Conservation (phyloP, 1,284 basidiomycete genomes). For the Leccinum angustisporum region DNA sequence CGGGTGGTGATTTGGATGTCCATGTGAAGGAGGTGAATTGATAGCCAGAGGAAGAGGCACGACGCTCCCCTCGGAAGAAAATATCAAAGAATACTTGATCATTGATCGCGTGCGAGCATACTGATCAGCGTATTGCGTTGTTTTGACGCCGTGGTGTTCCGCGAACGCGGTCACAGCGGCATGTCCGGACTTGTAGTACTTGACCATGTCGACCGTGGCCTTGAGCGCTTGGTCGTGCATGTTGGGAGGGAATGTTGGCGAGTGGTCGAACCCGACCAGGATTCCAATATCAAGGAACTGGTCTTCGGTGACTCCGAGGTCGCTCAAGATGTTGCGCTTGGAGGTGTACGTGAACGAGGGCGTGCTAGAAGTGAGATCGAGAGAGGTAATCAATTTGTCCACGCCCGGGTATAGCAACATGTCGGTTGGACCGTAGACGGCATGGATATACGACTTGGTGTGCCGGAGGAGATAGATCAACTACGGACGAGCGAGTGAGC, state of each 20-base stretch:
- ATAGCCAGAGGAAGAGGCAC: constrained; percentile 85
- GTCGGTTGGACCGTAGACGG: constrained; percentile 90
- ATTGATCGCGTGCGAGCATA: constrained; percentile 91
- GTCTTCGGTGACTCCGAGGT: constrained; percentile 80
- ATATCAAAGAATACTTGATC: constrained; percentile 86
- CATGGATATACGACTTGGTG: constrained; percentile 91
- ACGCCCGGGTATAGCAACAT: constrained; percentile 87
- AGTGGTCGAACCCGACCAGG: constrained; percentile 88
- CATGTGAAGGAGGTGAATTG: constrained; percentile 47
- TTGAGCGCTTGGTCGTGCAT: constrained; percentile 80
- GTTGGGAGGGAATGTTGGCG: constrained; percentile 83
- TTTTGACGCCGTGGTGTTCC: constrained; percentile 77
- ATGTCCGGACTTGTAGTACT: constrained; percentile 85
- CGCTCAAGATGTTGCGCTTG: constrained; percentile 75
- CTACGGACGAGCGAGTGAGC: constrained; percentile 41
- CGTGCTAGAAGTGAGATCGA: constrained; percentile 67
- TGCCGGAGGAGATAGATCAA: constrained; percentile 94
- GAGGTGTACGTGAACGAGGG: constrained; percentile 85
- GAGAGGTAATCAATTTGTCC: constrained; percentile 87
- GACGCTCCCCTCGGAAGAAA: constrained; percentile 89
- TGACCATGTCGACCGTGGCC: constrained; percentile 85
- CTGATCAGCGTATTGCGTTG: constrained; percentile 78
- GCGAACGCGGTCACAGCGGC: constrained; percentile 76
- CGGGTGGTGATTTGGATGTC: constrained; percentile 53
- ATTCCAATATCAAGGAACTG: constrained; percentile 96